These are phyloP conservation scores for Fragilaria crotonensis DNA, from an alignment of 108 stramenopile species.

Conservation along the genomic window DNA sequence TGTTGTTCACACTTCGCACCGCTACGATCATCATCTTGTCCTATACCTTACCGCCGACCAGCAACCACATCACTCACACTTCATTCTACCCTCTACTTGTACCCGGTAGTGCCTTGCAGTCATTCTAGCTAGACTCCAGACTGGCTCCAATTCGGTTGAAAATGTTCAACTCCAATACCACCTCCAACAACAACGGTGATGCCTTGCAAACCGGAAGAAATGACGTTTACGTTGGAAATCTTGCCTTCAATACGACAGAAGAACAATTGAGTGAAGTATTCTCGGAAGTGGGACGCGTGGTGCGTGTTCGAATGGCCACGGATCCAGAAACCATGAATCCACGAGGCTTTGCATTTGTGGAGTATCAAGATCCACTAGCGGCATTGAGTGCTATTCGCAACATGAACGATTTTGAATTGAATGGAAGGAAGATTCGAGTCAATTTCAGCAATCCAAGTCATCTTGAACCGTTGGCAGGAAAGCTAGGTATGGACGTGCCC, in stretches of 20 bases:
- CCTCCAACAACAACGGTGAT: too few species aligned
- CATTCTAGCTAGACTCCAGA: too few species aligned
- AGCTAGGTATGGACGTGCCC: conserved; percentile 88
- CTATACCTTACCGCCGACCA: too few species aligned
- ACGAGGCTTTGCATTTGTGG: conserved; percentile 95
- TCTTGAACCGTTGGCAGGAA: conserved; percentile 77
- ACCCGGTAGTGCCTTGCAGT: too few species aligned
- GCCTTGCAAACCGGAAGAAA: conserved; percentile 27
- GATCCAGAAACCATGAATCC: conserved; percentile 92
- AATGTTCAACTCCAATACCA: too few species aligned
- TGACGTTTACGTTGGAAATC: conserved; percentile 89
- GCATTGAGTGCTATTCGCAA: conserved; percentile 93
- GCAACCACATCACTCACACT: too few species aligned
- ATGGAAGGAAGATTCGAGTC: conserved; percentile 85
- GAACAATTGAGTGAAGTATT: conserved; percentile 86
- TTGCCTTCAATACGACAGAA: conserved; percentile 91
- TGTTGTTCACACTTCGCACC: too few species aligned
- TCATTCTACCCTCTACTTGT: too few species aligned
- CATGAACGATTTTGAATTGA: conserved; percentile 94
- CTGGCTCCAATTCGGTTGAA: too few species aligned
- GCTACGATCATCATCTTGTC: too few species aligned
- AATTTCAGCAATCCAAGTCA: conserved; percentile 90
- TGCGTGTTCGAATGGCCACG: conserved; percentile 86
- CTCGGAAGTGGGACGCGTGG: conserved; percentile 82
- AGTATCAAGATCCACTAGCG: conserved; percentile 93